These are phyloP conservation scores for Clitopilus passeckerianus DNA, from an alignment of 768 basidiomycete species.

Conservation along the genomic window DNA sequence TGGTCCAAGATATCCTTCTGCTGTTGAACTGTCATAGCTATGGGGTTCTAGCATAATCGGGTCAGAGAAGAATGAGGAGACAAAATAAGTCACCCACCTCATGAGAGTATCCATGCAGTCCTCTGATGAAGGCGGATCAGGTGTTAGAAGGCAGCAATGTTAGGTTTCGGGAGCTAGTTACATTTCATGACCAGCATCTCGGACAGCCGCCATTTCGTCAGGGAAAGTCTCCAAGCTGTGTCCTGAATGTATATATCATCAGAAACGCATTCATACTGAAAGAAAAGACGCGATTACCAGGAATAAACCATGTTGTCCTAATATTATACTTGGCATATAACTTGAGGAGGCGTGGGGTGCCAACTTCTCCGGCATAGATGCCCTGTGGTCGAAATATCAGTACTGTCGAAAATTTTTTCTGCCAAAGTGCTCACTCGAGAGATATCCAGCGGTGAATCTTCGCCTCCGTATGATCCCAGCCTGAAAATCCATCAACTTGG, in stretches of 20 bases:
- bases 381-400: slow-evolving; percentile 27
- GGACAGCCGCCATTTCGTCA: slow-evolving; percentile 59
- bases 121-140: slow-evolving; percentile 25
- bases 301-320: slow-evolving; percentile 72
- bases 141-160: neutral
- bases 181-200: slow-evolving; percentile 75
- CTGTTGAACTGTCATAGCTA: slow-evolving; percentile 54
- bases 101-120: slow-evolving; percentile 69
- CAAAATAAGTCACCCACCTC: slow-evolving; percentile 32
- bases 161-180: slow-evolving; percentile 15
- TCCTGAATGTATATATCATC: slow-evolving; percentile 25
- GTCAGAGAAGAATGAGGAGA: neutral
- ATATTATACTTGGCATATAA: slow-evolving; percentile 67
- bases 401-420: neutral
- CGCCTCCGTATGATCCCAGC: slow-evolving; percentile 74
- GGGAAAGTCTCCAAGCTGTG: slow-evolving; percentile 77
- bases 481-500: slow-evolving; percentile 20
- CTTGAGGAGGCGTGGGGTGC: slow-evolving; percentile 62
- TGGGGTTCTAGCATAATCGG: slow-evolving; percentile 43
- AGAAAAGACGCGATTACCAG: slow-evolving; percentile 32
- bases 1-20: slow-evolving; percentile 69
- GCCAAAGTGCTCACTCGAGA: slow-evolving; percentile 39
- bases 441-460: slow-evolving; percentile 66
- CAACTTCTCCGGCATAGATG: slow-evolving; percentile 75
- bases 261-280: neutral